Evolutionary conservation across 1,139 yeast genomes (phyloP).

Genomic region (Debaryomyces nepalensis): DNA sequence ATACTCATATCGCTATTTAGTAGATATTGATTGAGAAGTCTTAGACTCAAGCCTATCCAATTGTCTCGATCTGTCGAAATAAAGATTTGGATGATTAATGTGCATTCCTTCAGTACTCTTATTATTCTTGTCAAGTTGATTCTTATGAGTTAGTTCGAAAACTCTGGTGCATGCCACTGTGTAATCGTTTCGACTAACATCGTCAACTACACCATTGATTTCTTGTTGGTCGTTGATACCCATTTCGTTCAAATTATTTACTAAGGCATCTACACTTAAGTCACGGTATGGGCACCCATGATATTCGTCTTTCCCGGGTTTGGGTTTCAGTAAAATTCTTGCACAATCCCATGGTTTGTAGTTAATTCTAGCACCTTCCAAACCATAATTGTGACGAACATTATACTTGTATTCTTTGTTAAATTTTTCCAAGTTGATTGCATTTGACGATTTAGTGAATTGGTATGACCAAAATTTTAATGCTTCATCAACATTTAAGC

Average conservation of each 20-base stretch:
- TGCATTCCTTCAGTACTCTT: conserved; percentile 46
- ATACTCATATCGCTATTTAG: conserved; percentile 1
- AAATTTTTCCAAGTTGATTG: conserved; percentile 71
- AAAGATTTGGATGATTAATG: conserved; percentile 85
- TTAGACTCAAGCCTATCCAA: conserved; percentile 29
- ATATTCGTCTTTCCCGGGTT: conserved; percentile 70
- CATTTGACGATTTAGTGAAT: conserved; percentile 58
- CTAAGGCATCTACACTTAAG: conserved; percentile 63
- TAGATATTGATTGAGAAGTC: conserved; percentile 7
- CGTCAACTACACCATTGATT: conserved; percentile 64
- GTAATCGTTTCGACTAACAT: conserved; percentile 67
- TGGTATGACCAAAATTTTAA: conserved; percentile 80
- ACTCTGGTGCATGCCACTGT: conserved; percentile 91
- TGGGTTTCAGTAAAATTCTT: conserved; percentile 71
- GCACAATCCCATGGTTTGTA: conserved; percentile 88
- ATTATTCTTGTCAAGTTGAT: conserved; percentile 40
- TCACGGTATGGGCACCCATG: conserved; percentile 97
- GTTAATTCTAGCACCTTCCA: conserved; percentile 87
- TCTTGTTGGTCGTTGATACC: conserved; percentile 71
- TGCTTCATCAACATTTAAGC: conserved; percentile 86
- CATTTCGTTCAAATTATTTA: conserved; percentile 60
- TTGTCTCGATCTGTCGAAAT: conserved; percentile 75
- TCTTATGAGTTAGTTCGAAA: conserved; percentile 75
- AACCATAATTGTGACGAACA: conserved; percentile 85
- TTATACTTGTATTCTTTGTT: conserved; percentile 88